Conservation (phyloP, 306 rosid genomes). For the Cicer chorassanicum region DNA sequence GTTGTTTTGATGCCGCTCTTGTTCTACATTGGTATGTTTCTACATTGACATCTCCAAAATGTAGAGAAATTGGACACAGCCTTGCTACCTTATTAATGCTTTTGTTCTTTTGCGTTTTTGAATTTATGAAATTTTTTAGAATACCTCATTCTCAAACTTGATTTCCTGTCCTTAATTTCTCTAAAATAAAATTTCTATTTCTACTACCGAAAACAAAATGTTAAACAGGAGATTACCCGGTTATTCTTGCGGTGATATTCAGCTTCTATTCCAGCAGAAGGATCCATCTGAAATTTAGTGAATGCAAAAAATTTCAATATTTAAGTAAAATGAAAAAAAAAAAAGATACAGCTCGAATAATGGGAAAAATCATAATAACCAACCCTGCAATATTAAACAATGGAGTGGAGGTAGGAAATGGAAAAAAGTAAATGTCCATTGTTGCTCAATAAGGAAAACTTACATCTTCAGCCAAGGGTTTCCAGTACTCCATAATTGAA, state of each 20-base stretch:
- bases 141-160: neutral
- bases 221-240: too few relatives aligned
- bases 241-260: too few relatives aligned
- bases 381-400: slow-evolving; percentile 20
- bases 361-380: slow-evolving; percentile 28
- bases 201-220: neutral
- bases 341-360: neutral
- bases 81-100: neutral
- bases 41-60: too few relatives aligned
- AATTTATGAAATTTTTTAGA: neutral
- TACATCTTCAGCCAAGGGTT: too few relatives aligned
- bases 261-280: slow-evolving; percentile 64
- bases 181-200: slow-evolving; percentile 8
- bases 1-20: too few relatives aligned
- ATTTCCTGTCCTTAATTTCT: slow-evolving; percentile 8
- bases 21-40: too few relatives aligned
- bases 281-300: slow-evolving; percentile 76
- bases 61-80: neutral
- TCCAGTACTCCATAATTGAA: too few relatives aligned
- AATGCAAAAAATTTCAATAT: slow-evolving; percentile 36
- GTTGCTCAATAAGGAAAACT: neutral
- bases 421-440: slow-evolving; percentile 14
- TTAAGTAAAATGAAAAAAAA: slow-evolving; percentile 7
- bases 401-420: neutral
- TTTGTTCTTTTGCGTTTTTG: neutral